Percentiles rank a stretch among this genome's conserved stretches.
Evolutionary conservation across 805 yeast species (phyloP).

Genomic region (Ogataea glucozyma): DNA sequence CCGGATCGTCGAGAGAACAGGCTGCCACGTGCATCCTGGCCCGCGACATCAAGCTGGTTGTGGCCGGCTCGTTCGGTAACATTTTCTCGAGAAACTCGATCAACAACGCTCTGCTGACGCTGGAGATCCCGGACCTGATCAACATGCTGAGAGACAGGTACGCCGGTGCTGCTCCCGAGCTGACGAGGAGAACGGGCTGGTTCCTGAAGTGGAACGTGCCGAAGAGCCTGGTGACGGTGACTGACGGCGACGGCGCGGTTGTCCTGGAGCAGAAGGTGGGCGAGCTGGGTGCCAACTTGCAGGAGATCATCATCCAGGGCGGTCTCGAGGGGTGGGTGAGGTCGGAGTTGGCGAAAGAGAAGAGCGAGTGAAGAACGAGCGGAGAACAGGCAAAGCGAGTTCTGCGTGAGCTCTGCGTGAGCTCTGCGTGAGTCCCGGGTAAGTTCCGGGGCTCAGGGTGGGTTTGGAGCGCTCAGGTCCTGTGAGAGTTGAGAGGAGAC

Average conservation of each 20-base stretch:
- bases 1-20: constrained; percentile 98
- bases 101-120: constrained; percentile 90
- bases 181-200: constrained; percentile 95
- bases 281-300: constrained; percentile 91
- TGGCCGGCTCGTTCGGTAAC: constrained; percentile 97
- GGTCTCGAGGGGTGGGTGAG: constrained; percentile 99
- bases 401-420: too few relatives aligned
- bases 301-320: constrained; percentile 94
- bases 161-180: constrained; percentile 53
- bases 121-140: constrained; percentile 89
- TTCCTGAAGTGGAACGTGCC: constrained; percentile 90
- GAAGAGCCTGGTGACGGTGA: constrained; percentile 75
- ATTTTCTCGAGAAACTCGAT: constrained; percentile 94
- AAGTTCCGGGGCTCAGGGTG: too few relatives aligned
- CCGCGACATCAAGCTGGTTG: constrained; percentile 87
- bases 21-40: constrained; percentile 99
- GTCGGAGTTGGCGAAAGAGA: constrained; percentile 52
- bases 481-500: too few relatives aligned
- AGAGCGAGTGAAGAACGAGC: not conserved
- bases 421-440: too few relatives aligned
- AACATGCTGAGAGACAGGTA: constrained; percentile 72
- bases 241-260: constrained; percentile 60
- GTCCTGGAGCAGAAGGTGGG: constrained; percentile 87
- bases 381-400: too few relatives aligned
- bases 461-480: too few relatives aligned